Evolutionary conservation across 805 yeast genomes (phyloP).

Genomic region (Vanderwaltozyma polyspora): DNA sequence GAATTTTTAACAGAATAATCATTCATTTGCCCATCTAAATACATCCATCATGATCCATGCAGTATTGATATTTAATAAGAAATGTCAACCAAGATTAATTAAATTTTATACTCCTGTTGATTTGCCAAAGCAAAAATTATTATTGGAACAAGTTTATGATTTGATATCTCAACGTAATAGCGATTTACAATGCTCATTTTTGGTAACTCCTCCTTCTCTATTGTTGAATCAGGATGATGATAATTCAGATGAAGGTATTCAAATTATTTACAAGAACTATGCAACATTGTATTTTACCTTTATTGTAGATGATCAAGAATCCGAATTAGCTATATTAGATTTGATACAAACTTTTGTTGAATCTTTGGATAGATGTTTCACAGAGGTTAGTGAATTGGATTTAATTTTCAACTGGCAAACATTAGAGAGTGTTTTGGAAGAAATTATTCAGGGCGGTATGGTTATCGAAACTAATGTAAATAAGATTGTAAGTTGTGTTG

Average conservation of each 20-base stretch:
- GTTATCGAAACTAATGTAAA: conserved; percentile 84
- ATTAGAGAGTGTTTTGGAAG: conserved; percentile 79
- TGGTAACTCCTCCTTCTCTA: conserved; percentile 73
- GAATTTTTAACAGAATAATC: no score
- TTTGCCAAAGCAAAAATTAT: conserved; percentile 64
- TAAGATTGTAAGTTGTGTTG: conserved; percentile 72
- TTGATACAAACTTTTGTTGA: conserved; percentile 95
- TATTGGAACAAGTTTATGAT: conserved; percentile 73
- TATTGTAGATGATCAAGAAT: conserved; percentile 90
- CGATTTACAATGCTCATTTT: conserved; percentile 72
- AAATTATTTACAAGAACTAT: conserved; percentile 86
- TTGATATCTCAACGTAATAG: conserved; percentile 56
- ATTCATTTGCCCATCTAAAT: no score
- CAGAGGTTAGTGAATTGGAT: conserved; percentile 90
- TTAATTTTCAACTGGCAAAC: conserved; percentile 99
- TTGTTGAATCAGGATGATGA: conserved; percentile 26
- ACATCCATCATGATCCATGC: conserved; percentile 77
- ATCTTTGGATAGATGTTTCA: conserved; percentile 83
- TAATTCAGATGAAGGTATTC: conserved; percentile 51
- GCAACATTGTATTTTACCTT: conserved; percentile 95
- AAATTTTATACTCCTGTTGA: conserved; percentile 91
- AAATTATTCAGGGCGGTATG: conserved; percentile 95
- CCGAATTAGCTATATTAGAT: conserved; percentile 87
- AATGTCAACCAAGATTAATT: conserved; percentile 78
- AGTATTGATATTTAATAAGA: conserved; percentile 75